Evolutionary conservation across 1,284 basidiomycete species (phyloP).

Genomic region (Microbotryum intermedium): DNA sequence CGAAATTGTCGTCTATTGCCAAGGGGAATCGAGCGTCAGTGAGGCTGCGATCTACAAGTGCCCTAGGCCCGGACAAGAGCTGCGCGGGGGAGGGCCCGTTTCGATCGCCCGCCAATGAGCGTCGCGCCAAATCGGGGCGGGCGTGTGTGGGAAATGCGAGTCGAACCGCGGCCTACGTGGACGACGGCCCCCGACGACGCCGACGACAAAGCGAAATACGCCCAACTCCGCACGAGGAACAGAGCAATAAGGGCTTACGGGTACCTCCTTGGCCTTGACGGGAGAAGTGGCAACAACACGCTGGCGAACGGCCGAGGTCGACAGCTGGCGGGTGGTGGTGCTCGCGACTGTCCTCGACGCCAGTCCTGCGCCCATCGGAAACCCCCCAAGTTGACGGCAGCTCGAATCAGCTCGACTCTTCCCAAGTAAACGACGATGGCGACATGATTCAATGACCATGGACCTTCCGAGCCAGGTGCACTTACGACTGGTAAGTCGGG

Average conservation of each 20-base stretch:
- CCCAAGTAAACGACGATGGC: no score
- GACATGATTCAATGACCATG: no score
- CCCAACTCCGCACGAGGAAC: background rate
- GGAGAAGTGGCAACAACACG: conserved; percentile 22
- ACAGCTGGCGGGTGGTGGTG: conserved; percentile 13
- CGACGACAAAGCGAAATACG: background rate
- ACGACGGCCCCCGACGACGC: background rate
- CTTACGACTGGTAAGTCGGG: no score
- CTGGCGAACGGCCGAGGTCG: conserved; percentile 16
- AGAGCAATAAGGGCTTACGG: conserved; percentile 8
- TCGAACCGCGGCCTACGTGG: background rate
- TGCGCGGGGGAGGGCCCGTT: background rate
- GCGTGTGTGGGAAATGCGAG: background rate
- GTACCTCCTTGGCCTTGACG: conserved; percentile 29
- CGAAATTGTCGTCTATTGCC: conserved; percentile 33
- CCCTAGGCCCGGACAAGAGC: background rate
- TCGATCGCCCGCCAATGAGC: background rate
- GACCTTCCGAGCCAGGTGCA: no score
- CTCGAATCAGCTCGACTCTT: no score
- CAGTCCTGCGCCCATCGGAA: no score
- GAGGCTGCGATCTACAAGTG: background rate
- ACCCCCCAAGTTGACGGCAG: no score
- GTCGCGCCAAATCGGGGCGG: background rate
- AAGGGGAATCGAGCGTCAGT: background rate
- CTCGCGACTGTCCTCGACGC: background rate